Conservation (phyloP, 305 asterid species). For the Fraxinus ornus region DNA sequence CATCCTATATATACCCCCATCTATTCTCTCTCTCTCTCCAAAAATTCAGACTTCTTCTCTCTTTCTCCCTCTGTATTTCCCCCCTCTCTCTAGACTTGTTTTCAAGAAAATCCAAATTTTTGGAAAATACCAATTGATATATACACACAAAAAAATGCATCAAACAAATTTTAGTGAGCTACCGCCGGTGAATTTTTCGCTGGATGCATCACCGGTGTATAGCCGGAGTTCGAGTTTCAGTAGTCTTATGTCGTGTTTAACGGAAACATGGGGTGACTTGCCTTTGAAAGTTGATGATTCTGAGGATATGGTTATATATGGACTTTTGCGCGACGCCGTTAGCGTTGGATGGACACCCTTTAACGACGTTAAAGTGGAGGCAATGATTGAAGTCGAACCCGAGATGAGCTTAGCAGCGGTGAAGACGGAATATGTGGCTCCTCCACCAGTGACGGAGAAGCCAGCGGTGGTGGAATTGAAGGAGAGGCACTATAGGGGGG, state of each 20-base stretch:
- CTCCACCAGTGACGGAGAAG: slow-evolving; percentile 13
- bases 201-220: slow-evolving; percentile 43
- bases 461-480: slow-evolving; percentile 34
- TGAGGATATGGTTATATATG: slow-evolving; percentile 84
- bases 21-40: neutral
- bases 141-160: slow-evolving; percentile 29
- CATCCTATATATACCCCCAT: slow-evolving; percentile 30
- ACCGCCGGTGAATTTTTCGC: slow-evolving; percentile 20
- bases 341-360: slow-evolving; percentile 80
- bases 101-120: neutral
- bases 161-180: slow-evolving; percentile 40
- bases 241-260: slow-evolving; percentile 59
- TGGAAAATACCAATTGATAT: neutral
- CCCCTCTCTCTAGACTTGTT: neutral
- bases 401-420: slow-evolving; percentile 11
- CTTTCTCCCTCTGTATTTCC: neutral
- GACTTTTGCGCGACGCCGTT: slow-evolving; percentile 71
- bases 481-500: slow-evolving; percentile 71
- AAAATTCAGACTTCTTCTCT: slow-evolving; percentile 11
- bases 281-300: slow-evolving; percentile 81
- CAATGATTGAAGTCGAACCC: slow-evolving; percentile 39
- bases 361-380: slow-evolving; percentile 47
- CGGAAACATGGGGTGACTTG: slow-evolving; percentile 84
- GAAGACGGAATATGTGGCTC: slow-evolving; percentile 17
- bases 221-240: slow-evolving; percentile 64